Conservation (phyloP, 768 basidiomycete genomes). For the Trametopsis cervina region DNA sequence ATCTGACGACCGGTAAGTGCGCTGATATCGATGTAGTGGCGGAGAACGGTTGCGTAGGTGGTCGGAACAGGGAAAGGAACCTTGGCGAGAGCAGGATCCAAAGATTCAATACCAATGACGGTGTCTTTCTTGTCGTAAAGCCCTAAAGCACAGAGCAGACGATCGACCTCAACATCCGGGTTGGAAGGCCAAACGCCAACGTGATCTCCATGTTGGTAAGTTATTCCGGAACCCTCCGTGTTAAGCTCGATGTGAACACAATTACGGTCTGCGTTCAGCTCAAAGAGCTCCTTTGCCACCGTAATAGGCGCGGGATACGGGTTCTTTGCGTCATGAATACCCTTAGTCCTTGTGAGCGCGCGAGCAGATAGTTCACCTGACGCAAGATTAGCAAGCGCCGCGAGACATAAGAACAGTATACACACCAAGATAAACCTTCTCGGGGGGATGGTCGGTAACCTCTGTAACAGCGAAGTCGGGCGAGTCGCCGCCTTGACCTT, state of each 20-base stretch:
- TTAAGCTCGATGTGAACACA: conserved; percentile 93
- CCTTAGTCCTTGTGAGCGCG: conserved; percentile 87
- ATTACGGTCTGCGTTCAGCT: conserved; percentile 65
- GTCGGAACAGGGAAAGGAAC: conserved; percentile 98
- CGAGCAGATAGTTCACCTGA: conserved; percentile 92
- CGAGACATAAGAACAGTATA: conserved; percentile 4
- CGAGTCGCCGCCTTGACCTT: conserved; percentile 92
- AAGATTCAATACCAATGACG: conserved; percentile 90
- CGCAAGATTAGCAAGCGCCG: conserved; percentile 10
- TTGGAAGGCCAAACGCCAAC: conserved; percentile 97
- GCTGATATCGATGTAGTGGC: conserved; percentile 96
- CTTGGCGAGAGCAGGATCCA: conserved; percentile 96
- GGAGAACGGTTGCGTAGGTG: conserved; percentile 87
- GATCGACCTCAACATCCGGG: conserved; percentile 85
- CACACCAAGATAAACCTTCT: conserved; percentile 91
- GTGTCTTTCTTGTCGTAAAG: conserved; percentile 73
- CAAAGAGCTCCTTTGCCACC: conserved; percentile 79
- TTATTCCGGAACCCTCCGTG: conserved; percentile 91
- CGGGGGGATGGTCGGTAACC: conserved; percentile 60
- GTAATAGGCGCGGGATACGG: conserved; percentile 84
- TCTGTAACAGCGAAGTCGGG: conserved; percentile 93
- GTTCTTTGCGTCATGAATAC: conserved; percentile 97
- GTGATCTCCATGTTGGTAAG: conserved; percentile 99
- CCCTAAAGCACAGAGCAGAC: conserved; percentile 81
- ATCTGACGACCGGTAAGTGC: conserved; percentile 93